phyloP scores from a whole-genome alignment of 495 filamentous ascomycete species.

The Penicillium egyptiacum region DNA sequence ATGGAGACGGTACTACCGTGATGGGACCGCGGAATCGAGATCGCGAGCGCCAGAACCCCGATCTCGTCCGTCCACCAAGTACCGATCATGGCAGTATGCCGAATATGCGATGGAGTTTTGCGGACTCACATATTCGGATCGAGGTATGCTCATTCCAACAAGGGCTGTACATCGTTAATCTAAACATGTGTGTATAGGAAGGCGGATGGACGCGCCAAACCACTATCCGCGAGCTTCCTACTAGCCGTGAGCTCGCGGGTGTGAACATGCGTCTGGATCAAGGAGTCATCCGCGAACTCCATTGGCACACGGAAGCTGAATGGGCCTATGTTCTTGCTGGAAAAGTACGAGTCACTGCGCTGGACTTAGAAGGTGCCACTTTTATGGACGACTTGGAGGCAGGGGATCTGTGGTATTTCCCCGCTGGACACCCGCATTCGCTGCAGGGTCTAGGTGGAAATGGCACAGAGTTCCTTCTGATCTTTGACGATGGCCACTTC shows the following conservation, averaged over 20 bases:
- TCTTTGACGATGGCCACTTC: conserved; percentile 69
- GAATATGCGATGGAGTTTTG: conserved; percentile 69
- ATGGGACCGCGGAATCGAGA: conserved; percentile 65
- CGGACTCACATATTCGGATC: conserved; percentile 64
- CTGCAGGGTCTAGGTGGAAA: conserved; percentile 65
- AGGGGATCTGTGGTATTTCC: conserved; percentile 76
- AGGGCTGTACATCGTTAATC: background rate
- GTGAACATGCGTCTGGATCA: conserved; percentile 68
- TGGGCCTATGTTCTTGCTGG: conserved; percentile 66
- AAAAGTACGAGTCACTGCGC: conserved; percentile 50
- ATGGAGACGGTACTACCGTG: conserved; percentile 60
- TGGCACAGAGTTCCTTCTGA: conserved; percentile 68
- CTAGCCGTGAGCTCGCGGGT: conserved; percentile 60
- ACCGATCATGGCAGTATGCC: conserved; percentile 62
- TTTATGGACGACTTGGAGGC: conserved; percentile 69
- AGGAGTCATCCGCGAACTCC: conserved; percentile 69
- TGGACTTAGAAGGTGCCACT: conserved; percentile 66
- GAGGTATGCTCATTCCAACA: conserved; percentile 43
- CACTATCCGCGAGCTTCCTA: conserved; percentile 58
- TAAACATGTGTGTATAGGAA: conserved; percentile 42
- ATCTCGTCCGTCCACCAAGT: conserved; percentile 62
- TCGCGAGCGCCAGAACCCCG: conserved; percentile 62
- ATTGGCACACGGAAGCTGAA: conserved; percentile 73
- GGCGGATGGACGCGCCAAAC: conserved; percentile 69
- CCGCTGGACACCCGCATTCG: conserved; percentile 67